A percentile compares a stretch with the other conserved stretches of the same genome.
Evolutionary conservation across 169 alveolate species (phyloP).

Genomic region (Eimeria falciformis): DNA sequence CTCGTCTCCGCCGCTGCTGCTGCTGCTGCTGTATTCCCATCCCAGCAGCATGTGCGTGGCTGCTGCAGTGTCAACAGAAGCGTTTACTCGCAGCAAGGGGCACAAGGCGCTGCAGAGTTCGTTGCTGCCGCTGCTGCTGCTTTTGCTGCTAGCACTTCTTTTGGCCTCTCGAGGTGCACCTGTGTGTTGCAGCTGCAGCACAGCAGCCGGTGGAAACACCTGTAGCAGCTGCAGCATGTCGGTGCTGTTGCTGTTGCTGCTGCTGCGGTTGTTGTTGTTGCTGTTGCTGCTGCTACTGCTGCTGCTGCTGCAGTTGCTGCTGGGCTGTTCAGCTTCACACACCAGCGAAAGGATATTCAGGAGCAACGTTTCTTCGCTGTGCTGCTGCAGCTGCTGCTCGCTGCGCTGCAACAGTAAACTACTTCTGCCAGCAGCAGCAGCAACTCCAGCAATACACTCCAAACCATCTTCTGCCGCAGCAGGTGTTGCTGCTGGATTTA

Average conservation of each 20-base stretch:
- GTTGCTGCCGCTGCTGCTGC: slow-evolving; percentile 33
- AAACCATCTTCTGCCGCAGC: neutral
- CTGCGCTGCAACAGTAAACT: neutral
- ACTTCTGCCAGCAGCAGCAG: slow-evolving; percentile 7
- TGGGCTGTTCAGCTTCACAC: neutral
- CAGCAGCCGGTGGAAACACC: slow-evolving; percentile 8
- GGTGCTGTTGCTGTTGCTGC: neutral
- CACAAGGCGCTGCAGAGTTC: slow-evolving; percentile 5
- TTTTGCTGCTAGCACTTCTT: neutral
- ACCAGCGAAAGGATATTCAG: slow-evolving; percentile 29
- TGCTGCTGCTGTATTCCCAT: slow-evolving; percentile 44
- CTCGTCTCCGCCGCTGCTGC: neutral
- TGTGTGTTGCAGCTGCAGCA: slow-evolving; percentile 43
- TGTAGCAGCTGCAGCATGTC: slow-evolving; percentile 2
- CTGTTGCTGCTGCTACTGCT: slow-evolving; percentile 5
- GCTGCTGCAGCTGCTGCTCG: slow-evolving; percentile 40
- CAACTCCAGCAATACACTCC: slow-evolving; percentile 9
- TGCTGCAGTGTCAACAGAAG: neutral
- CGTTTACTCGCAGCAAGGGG: neutral
- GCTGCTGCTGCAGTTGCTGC: neutral
- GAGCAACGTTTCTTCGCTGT: slow-evolving; percentile 32
- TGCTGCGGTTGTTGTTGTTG: neutral
- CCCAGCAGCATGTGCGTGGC: neutral
- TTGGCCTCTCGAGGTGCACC: neutral
- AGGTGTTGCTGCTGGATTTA: neutral